Evolutionary conservation across 2,329 filamentous ascomycete species (phyloP).

Genomic region (Exophiala xenobiotica): DNA sequence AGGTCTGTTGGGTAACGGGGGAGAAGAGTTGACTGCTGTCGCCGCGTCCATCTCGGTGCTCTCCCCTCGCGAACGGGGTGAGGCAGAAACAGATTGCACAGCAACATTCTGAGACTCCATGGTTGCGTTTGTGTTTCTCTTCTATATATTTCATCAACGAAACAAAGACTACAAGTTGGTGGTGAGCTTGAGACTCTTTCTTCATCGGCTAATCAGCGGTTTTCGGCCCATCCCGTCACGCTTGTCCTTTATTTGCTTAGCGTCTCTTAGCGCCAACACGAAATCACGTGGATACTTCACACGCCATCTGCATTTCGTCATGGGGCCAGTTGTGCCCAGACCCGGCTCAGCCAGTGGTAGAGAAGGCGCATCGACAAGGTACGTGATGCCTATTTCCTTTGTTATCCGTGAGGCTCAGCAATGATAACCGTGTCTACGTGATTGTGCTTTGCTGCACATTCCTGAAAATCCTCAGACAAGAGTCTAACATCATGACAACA

Average conservation of each 20-base stretch:
- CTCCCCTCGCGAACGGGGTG: slow-evolving; percentile 8
- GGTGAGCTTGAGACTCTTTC: not conserved
- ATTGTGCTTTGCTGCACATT: slow-evolving; percentile 15
- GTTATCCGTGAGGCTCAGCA: slow-evolving; percentile 5
- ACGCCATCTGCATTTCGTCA: slow-evolving; percentile 14
- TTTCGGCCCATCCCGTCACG: slow-evolving; percentile 5
- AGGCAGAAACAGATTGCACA: not conserved
- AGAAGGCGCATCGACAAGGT: slow-evolving; percentile 4
- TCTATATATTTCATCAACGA: not conserved
- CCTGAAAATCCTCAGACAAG: not conserved
- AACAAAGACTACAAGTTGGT: slow-evolving; percentile 1
- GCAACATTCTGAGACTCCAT: slow-evolving; percentile 4
- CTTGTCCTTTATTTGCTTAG: slow-evolving; percentile 11
- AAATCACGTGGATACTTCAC: slow-evolving; percentile 7
- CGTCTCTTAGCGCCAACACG: slow-evolving; percentile 5
- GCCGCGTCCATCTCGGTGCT: slow-evolving; percentile 3
- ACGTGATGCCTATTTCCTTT: slow-evolving; percentile 7
- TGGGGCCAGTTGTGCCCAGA: slow-evolving; percentile 9
- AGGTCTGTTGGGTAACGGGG: slow-evolving; percentile 10
- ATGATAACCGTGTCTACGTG: slow-evolving; percentile 14
- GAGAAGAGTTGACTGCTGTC: slow-evolving; percentile 15
- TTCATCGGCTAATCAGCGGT: slow-evolving; percentile 2
- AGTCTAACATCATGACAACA: slow-evolving; percentile 24
- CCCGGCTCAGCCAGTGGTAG: not conserved
- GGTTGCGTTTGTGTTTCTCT: slow-evolving; percentile 1